Percentiles rank a stretch among this genome's conserved stretches.
Evolutionary conservation across 2,329 filamentous ascomycete genomes (phyloP).

Genomic region (Leptoxyphium fumago): DNA sequence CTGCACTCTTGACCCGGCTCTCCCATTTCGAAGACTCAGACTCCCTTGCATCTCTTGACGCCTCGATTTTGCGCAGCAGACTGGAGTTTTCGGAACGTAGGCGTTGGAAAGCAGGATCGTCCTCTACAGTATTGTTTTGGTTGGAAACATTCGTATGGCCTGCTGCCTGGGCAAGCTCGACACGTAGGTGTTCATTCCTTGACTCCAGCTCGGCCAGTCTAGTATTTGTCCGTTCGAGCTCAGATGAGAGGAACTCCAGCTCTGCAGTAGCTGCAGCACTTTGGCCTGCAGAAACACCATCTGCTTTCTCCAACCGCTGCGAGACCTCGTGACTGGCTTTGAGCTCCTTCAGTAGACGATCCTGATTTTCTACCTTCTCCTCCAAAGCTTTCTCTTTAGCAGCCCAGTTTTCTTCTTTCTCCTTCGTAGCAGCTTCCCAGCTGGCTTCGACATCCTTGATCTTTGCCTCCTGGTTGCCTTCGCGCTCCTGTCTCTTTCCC

Average conservation of each 20-base stretch:
- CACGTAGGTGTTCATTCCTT: constrained; percentile 79
- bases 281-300: constrained; percentile 40
- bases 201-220: constrained; percentile 83
- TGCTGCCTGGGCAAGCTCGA: constrained; percentile 81
- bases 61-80: constrained; percentile 75
- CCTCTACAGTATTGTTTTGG: constrained; percentile 52
- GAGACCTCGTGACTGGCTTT: constrained; percentile 97
- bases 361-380: constrained; percentile 89
- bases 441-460: constrained; percentile 82
- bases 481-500: constrained; percentile 54
- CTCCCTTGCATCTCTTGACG: constrained; percentile 69
- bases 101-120: constrained; percentile 78
- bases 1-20: constrained; percentile 57
- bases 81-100: constrained; percentile 88
- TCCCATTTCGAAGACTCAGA: constrained; percentile 64
- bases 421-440: constrained; percentile 77
- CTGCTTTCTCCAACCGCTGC: constrained; percentile 66
- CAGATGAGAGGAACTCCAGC: constrained; percentile 81
- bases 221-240: constrained; percentile 77
- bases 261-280: constrained; percentile 71
- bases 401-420: constrained; percentile 94
- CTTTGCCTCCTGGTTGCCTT: constrained; percentile 60
- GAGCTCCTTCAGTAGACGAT: constrained; percentile 79
- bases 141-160: constrained; percentile 51
- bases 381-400: constrained; percentile 82